Base-by-base conservation (phyloP, 805 yeast species). In the Spathaspora boniae region DNA sequence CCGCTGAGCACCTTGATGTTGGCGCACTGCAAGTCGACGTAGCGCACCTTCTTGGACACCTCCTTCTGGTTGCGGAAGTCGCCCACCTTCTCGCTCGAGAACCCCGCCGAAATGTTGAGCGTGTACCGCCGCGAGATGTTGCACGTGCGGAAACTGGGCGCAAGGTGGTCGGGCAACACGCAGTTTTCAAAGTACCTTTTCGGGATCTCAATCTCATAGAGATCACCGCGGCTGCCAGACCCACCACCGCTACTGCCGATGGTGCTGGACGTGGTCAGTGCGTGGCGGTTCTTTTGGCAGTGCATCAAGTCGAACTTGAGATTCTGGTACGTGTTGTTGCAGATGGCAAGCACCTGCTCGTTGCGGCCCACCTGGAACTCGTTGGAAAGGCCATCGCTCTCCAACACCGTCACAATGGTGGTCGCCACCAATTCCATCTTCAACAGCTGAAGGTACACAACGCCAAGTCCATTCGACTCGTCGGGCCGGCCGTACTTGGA, bases 141-240 rank as follows among this genome's bases (percentile, higher is more conserved):
- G 47, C 85, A 78, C 4, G 79, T 69, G 17, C 50, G 54, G 51
- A 82, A 81, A 14, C 73, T 54, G 2, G 86, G 84, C 2, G 78
- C 58, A 4, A 74, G 55, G 27, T 62, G 45, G 30, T 65, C 69
- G 0, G 83, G 81, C 12, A 76, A 42, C 3, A 58, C 50, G 28
- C 75, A 66, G 41, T 62, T 64, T 17, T 57, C 45, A 40, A 60
- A 70, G 37, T 64, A 51, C 30, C 57, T 47, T 16, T 41, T 42
- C 1, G 78, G 76, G 14, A 73, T 61, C 39, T 68, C 74, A n/a
- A 70, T 41, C 41, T 72, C 76, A 46, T 60, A 65, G 16, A 53
- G 33, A 24, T 31, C 23, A 6, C 24, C 24, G n/a, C n/a, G n/a
- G n/a, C n/a, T n/a, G n/a, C n/a, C n/a, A n/a, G n/a, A n/a, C n/a